Evolutionary conservation across 805 yeast species (phyloP), one percentile per base, ranked within the genome.

Genomic region (Kuraishia ogatae): DNA sequence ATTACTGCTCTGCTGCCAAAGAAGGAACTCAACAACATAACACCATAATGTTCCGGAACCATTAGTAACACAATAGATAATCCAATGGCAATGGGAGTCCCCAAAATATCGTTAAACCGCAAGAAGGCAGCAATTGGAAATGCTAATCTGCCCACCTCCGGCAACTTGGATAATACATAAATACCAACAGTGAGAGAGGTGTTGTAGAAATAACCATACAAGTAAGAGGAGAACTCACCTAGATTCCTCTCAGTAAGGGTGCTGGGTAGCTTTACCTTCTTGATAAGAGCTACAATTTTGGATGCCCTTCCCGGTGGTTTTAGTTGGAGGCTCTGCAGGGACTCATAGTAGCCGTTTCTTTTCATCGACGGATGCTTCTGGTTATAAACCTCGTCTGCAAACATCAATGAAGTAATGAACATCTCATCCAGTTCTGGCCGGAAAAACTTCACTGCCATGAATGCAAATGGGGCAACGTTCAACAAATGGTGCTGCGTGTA

Each of bases 1-100:
- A 73, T 66, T 54, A 81, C 67, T 48, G 74, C 69, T 15, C 76
- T 62, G 17, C 77, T 67, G 2, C 83, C 84, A 70, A 77, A 76
- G 58, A 73, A 78, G 1, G 76, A 67, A 19, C 77, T 66, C 46
- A 80, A 61, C 35, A 78, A 66, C 10, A 69, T 56, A 22, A 76
- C 63, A 15, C 74, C 63, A 57, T 69, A 65, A 28, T 63, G 54
- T 24, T 67, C 61, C 0, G 83, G 77, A 17, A 73, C 53, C 11
- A 73, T 48, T 21, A 69, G 62, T 15, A 78, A 61, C 0, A 73
- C 63, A 1, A 66, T 55, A 50, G 75, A 72, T 2, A 81, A 64
- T 1, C 64, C 54, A 2, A 70, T 54, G 0, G 85, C 76, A 7
- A 79, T 68, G 2, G 74, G 60, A 0, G 79, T 66, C 1, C 87